Base-by-base conservation (phyloP, 73 alveolate species). In the Paramecium octaurelia region DNA sequence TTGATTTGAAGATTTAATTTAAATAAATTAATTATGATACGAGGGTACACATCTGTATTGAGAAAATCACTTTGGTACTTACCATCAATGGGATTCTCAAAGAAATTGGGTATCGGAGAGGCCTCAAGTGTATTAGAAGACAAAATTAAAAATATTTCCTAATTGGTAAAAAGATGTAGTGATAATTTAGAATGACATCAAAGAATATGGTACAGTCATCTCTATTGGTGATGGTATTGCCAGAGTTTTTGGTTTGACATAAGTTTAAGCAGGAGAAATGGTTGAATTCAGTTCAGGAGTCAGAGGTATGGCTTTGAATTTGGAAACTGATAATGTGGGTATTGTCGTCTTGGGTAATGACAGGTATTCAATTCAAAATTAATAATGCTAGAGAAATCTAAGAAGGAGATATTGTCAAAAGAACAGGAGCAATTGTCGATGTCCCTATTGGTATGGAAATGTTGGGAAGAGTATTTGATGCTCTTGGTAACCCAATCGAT, bases 151-250 rank as follows among this genome's bases (percentile, higher is more conserved):
- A 83, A 83, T 42, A 89, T 89, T 42, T 46, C 94, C 40, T 83
- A 89, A 89, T 89, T 59, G 91, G 94, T 89, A 89, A 42, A 23
- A 8, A 24, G 21, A 40, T 44, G 6, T 20, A 80, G 34, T 35
- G 69, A 46, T 43, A 80, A 44, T 21, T 24, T 43, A 89, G 94
- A 96, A 95, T 94, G 97, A 95, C 92, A 92, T 97, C 54, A 97
- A 93, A 42, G 99, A 97, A 83, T 97, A 93, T 95, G 99, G 99
- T 42, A 95, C 98, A 69, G 99, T 98, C 75, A 95, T 97, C 92
- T 95, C 99, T 38, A 95, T 97, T 88, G 99, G 99, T 54, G 99
- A 98, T 89, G 99, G 99, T 86, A 97, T 98, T 92, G 99, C 99
- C 73, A 95, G 99, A 92, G 99, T 98, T 87, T 96, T 92, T 92